Evolutionary conservation across 192 early-diverging fungal genomes (phyloP).

Genomic region (Funneliformis mosseae): DNA sequence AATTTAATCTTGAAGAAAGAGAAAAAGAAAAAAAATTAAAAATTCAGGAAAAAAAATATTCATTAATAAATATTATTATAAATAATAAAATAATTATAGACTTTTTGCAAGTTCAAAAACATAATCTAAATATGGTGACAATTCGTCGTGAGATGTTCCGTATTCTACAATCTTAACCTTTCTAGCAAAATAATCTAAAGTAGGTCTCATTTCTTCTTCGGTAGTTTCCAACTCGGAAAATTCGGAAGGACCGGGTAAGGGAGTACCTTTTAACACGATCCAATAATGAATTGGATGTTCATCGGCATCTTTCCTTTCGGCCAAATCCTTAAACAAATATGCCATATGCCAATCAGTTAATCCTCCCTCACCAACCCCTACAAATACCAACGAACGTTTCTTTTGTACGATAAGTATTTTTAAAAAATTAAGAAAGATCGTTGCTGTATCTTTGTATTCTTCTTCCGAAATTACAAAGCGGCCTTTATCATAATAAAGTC

Average conservation of each 20-base stretch:
- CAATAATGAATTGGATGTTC: background rate
- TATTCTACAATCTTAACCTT: background rate
- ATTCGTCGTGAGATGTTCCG: background rate
- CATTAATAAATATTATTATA: too few relatives aligned
- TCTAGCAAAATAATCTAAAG: background rate
- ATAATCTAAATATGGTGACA: background rate
- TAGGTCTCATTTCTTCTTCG: background rate
- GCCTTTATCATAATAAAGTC: slow-evolving; percentile 1
- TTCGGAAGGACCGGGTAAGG: background rate
- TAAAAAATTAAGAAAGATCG: background rate
- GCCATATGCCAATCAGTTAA: background rate
- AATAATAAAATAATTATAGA: too few relatives aligned
- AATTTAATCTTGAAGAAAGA: too few relatives aligned
- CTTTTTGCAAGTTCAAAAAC: background rate
- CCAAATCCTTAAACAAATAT: background rate
- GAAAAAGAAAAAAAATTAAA: too few relatives aligned
- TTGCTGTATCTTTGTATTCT: background rate
- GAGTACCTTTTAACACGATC: background rate
- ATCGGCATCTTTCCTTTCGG: background rate
- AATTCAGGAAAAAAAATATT: too few relatives aligned
- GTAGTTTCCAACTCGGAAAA: background rate
- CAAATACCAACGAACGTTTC: background rate
- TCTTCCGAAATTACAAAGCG: background rate
- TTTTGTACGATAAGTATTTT: background rate
- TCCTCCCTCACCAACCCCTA: background rate